Base-by-base conservation (phyloP, 2,329 filamentous ascomycete genomes). In the Colletotrichum sp. region DNA sequence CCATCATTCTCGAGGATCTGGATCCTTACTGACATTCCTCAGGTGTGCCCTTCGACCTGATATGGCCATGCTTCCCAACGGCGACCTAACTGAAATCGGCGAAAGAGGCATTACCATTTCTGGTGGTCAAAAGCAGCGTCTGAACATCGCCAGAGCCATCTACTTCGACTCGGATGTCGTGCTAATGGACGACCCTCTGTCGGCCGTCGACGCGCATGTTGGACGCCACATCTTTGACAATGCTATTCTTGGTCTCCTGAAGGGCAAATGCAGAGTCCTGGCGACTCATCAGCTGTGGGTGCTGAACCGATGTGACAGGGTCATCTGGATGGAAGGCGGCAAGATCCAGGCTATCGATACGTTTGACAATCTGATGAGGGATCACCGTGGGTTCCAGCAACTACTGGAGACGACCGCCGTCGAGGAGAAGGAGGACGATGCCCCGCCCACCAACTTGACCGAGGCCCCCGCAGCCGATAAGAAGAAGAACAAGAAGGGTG, bases 231-330 rank as follows among this genome's bases (percentile, higher is more conserved):
- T 99, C 80, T 98, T 99, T 87, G 96, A 99, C 84, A 93, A 98
- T 76, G 96, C 96, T 55, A 98, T 99, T 70, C 92, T 96, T 74
- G 96, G 96, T 9, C 89, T 99, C 12, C 88, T 99, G 70, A 95
- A 94, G 80, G 91, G 96, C 85, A 98, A 98, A 85, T 97, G 95
- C 81, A 91, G 97, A 25, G 94, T 99, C 39, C 89, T 99, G 36
- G 97, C 96, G 1, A 99, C 97, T 0, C 97, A 99, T 84, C 96
- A 99, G 83, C 91, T 99, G 16, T 97, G 98, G 88, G 96, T 99
- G 8, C 90, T 99, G 8, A 96, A 91, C 82, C 93, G 96, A 39
- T 98, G 96, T 80, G 96, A 99, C 82, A 91, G 96, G 39, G 96
- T 99, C 78, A 92, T 99, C 65, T 96, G 96, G 92, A 96, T 99